Evolutionary conservation across 179 eudicot species (phyloP).

Genomic region (Beta macrorhiza): DNA sequence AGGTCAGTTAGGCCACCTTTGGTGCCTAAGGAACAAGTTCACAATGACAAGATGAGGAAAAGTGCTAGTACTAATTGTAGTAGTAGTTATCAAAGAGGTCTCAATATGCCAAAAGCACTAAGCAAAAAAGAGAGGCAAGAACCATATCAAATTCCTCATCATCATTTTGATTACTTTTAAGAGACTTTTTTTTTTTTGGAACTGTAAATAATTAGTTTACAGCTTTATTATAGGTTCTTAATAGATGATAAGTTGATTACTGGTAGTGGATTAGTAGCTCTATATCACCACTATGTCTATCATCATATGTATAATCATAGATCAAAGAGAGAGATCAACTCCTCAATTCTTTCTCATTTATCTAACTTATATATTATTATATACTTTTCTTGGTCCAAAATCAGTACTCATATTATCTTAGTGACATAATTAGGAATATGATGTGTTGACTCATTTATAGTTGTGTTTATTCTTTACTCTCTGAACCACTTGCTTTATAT

Average conservation of each 20-base stretch:
- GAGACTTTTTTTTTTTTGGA: background rate
- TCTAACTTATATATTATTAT: background rate
- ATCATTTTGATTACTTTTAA: slow-evolving; percentile 77
- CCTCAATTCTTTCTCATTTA: slow-evolving; percentile 3
- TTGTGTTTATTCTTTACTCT: too few relatives aligned
- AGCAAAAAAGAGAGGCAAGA: slow-evolving; percentile 69
- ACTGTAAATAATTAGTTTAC: slow-evolving; percentile 37
- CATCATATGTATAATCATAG: slow-evolving; percentile 20
- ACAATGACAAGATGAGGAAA: slow-evolving; percentile 35
- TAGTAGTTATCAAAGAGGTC: slow-evolving; percentile 27
- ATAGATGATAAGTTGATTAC: slow-evolving; percentile 5
- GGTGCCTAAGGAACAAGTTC: slow-evolving; percentile 53
- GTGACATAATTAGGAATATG: too few relatives aligned
- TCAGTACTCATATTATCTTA: too few relatives aligned
- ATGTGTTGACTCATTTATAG: too few relatives aligned
- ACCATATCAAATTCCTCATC: slow-evolving; percentile 63
- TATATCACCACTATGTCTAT: background rate
- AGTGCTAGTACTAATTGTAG: slow-evolving; percentile 9
- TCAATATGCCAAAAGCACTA: slow-evolving; percentile 43
- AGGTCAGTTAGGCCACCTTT: slow-evolving; percentile 68
- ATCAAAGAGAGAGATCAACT: background rate
- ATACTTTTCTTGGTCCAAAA: too few relatives aligned
- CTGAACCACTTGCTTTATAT: too few relatives aligned
- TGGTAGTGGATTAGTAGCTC: slow-evolving; percentile 1
- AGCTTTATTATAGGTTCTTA: slow-evolving; percentile 2